These are phyloP conservation scores for Acanthamoeba castellanii DNA, from an alignment of 208 protist genomes.

Conservation along the genomic window DNA sequence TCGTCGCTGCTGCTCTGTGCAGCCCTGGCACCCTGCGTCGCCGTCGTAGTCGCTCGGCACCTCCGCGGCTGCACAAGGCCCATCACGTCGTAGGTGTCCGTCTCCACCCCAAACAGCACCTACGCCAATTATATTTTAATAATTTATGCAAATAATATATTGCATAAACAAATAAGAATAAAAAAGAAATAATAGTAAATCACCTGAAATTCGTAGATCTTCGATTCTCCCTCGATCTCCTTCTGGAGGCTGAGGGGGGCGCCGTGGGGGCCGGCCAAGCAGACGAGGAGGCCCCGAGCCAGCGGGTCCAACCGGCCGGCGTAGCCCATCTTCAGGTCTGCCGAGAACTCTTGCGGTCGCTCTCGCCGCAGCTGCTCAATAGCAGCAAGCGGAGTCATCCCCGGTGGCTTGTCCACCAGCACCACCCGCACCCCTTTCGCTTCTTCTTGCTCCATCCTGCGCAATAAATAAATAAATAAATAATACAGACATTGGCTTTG, in stretches of 20 bases:
- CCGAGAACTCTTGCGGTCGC: neutral
- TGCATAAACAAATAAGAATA: neutral
- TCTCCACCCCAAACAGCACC: slow-evolving; percentile 59
- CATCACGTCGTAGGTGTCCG: slow-evolving; percentile 73
- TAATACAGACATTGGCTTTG: too few relatives aligned
- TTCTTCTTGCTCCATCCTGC: neutral
- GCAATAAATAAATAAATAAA: neutral
- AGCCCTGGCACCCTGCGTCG: neutral
- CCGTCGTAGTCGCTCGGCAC: neutral
- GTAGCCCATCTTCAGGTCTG: slow-evolving; percentile 27
- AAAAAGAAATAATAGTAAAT: neutral
- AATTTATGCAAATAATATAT: neutral
- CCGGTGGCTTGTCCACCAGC: slow-evolving; percentile 49
- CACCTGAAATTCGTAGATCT: slow-evolving; percentile 59
- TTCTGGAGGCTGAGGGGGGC: neutral
- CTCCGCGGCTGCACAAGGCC: neutral
- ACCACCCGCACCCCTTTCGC: neutral
- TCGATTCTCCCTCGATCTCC: slow-evolving; percentile 21
- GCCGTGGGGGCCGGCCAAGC: slow-evolving; percentile 7
- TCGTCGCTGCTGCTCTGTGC: neutral
- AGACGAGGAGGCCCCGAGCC: slow-evolving; percentile 63
- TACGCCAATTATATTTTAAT: neutral
- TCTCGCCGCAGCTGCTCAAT: neutral
- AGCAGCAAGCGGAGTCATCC: slow-evolving; percentile 13
- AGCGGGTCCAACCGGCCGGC: slow-evolving; percentile 71